These are phyloP conservation scores for Candida jianshihensis DNA, from an alignment of 805 yeast genomes.

Conservation along the genomic window DNA sequence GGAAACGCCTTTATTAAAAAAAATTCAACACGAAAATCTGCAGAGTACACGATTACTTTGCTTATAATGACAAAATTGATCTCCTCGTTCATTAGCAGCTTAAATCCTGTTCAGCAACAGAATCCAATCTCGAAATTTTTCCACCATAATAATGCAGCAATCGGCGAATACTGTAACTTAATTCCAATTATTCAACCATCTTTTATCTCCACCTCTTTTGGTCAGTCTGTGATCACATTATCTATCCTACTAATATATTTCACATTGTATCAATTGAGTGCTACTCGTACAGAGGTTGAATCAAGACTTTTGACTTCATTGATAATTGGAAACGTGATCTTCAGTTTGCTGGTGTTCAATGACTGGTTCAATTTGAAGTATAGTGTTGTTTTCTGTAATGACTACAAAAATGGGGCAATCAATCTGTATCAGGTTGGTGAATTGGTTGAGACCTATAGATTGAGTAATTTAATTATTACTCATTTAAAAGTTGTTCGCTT, in stretches of 20 bases:
- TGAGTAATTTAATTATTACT: slow-evolving; percentile 5
- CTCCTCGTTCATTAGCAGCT: slow-evolving; percentile 5
- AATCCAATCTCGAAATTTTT: slow-evolving; percentile 13
- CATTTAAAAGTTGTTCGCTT: neutral
- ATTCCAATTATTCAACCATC: slow-evolving; percentile 21
- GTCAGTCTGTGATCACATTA: slow-evolving; percentile 14
- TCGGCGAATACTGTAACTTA: slow-evolving; percentile 15
- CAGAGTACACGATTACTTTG: neutral
- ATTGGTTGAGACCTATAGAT: slow-evolving; percentile 14
- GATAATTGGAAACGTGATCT: slow-evolving; percentile 14
- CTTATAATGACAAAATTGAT: neutral
- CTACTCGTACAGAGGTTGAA: slow-evolving; percentile 14
- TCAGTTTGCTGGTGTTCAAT: slow-evolving; percentile 11
- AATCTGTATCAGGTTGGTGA: slow-evolving; percentile 20
- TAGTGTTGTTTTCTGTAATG: slow-evolving; percentile 21
- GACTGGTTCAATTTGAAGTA: slow-evolving; percentile 21
- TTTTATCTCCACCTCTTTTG: slow-evolving; percentile 19
- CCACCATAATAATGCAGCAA: slow-evolving; percentile 21
- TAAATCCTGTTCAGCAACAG: slow-evolving; percentile 4
- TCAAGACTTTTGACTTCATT: slow-evolving; percentile 16
- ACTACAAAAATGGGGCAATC: slow-evolving; percentile 21
- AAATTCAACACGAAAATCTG: neutral
- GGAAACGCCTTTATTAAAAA: neutral
- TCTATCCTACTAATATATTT: slow-evolving; percentile 9
- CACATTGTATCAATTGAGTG: slow-evolving; percentile 4